Evolutionary conservation across 2,329 filamentous ascomycete genomes (phyloP).

Genomic region (Colletotrichum spinosum): DNA sequence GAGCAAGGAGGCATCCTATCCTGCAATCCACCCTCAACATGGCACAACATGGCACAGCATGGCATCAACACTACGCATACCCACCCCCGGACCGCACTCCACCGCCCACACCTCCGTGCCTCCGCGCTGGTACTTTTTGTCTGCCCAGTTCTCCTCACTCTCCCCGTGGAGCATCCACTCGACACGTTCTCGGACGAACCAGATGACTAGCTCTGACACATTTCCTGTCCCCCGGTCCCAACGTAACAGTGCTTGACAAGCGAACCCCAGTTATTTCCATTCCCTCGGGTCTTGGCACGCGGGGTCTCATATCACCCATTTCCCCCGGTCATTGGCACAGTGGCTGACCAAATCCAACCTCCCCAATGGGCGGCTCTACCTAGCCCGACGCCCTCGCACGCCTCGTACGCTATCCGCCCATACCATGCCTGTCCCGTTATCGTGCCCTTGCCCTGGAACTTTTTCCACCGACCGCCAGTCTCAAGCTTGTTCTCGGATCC

Average conservation of each 20-base stretch:
- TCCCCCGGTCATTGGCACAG: constrained; percentile 2
- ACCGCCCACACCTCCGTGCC: neutral
- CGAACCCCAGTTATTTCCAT: constrained; percentile 30
- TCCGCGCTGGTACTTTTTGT: neutral
- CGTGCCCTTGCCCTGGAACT: constrained; percentile 13
- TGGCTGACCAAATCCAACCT: constrained; percentile 31
- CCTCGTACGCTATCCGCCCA: constrained; percentile 6
- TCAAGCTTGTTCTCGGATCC: constrained; percentile 7
- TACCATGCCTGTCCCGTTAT: neutral
- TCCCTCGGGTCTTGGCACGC: constrained; percentile 38
- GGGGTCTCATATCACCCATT: constrained; percentile 26
- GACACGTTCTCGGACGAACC: constrained; percentile 27
- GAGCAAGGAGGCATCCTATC: neutral
- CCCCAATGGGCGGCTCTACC: constrained; percentile 9
- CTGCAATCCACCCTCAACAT: constrained; percentile 10
- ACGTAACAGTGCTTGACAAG: constrained; percentile 20
- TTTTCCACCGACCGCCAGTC: constrained; percentile 17
- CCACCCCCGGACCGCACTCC: constrained; percentile 2
- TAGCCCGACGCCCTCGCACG: constrained; percentile 3
- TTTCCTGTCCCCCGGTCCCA: constrained; percentile 19
- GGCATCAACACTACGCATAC: constrained; percentile 1
- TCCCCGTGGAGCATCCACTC: constrained; percentile 17
- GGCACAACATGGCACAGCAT: constrained; percentile 9
- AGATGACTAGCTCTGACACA: constrained; percentile 10
- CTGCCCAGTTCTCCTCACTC: neutral